Evolutionary conservation across 2,329 filamentous ascomycete genomes (phyloP).

Genomic region (Diaporthe citrichinensis): DNA sequence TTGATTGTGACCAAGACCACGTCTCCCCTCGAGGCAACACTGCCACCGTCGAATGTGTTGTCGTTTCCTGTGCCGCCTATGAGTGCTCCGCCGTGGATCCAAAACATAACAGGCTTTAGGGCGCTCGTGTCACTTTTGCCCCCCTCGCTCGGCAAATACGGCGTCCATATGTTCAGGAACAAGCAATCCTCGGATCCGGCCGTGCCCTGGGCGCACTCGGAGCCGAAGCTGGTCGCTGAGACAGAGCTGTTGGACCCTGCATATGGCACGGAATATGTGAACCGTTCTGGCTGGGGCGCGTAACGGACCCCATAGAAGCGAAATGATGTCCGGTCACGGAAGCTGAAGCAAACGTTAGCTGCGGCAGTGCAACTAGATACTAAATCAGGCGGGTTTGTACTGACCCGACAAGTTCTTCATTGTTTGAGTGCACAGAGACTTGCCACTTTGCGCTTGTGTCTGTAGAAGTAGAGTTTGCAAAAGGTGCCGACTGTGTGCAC

Average conservation of each 20-base stretch:
- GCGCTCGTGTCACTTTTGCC: constrained; percentile 41
- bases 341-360: constrained; percentile 47
- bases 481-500: constrained; percentile 61
- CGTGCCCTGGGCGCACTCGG: constrained; percentile 56
- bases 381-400: constrained; percentile 30
- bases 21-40: constrained; percentile 70
- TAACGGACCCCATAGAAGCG: constrained; percentile 66
- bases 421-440: constrained; percentile 55
- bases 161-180: constrained; percentile 62
- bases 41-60: constrained; percentile 63
- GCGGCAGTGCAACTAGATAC: no score
- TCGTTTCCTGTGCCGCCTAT: constrained; percentile 60
- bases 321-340: constrained; percentile 62
- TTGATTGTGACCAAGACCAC: constrained; percentile 72
- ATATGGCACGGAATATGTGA: constrained; percentile 59
- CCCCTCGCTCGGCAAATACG: constrained; percentile 53
- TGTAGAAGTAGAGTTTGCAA: constrained; percentile 51
- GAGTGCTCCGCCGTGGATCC: constrained; percentile 68
- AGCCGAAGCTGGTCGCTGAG: constrained; percentile 54
- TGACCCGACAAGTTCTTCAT: constrained; percentile 55
- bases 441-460: constrained; percentile 54
- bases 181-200: constrained; percentile 61
- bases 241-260: constrained; percentile 50
- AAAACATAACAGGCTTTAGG: constrained; percentile 53
- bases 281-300: constrained; percentile 59